Evolutionary conservation across 169 alveolate species (phyloP).

Genomic region (Plasmodium berghei): DNA sequence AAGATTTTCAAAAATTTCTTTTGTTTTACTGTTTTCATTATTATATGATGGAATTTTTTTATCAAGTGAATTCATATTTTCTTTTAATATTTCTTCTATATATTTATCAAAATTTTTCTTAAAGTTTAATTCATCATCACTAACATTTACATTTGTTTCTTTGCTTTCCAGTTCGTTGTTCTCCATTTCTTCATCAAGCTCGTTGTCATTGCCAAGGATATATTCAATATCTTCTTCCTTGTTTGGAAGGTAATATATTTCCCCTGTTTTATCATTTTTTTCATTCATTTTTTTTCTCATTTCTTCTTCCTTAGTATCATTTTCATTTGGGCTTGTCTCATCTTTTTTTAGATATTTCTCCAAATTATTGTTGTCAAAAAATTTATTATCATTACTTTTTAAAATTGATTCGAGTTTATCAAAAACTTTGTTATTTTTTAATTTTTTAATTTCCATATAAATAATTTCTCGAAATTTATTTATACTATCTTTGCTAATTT

Average conservation of each 20-base stretch:
- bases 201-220: constrained; percentile 38
- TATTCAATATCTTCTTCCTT: constrained; percentile 48
- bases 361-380: constrained; percentile 28
- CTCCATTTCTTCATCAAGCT: constrained; percentile 21
- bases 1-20: constrained; percentile 33
- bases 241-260: not conserved
- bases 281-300: not conserved
- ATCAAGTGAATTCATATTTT: constrained; percentile 58
- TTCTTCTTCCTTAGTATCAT: not conserved
- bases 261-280: not conserved
- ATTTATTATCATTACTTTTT: constrained; percentile 35
- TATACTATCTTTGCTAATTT: constrained; percentile 56
- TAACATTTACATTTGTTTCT: not conserved
- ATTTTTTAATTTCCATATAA: constrained; percentile 70
- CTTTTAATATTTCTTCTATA: constrained; percentile 56
- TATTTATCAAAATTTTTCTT: constrained; percentile 55
- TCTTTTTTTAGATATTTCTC: constrained; percentile 6
- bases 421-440: constrained; percentile 27
- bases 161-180: constrained; percentile 2
- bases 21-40: constrained; percentile 1
- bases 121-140: constrained; percentile 1
- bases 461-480: constrained; percentile 58
- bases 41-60: constrained; percentile 21
- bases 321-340: not conserved
- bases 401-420: constrained; percentile 26